Evolutionary conservation across 1,284 basidiomycete species (phyloP), one percentile per base, ranked within the genome.

Genomic region (Rhizopogon parksii): DNA sequence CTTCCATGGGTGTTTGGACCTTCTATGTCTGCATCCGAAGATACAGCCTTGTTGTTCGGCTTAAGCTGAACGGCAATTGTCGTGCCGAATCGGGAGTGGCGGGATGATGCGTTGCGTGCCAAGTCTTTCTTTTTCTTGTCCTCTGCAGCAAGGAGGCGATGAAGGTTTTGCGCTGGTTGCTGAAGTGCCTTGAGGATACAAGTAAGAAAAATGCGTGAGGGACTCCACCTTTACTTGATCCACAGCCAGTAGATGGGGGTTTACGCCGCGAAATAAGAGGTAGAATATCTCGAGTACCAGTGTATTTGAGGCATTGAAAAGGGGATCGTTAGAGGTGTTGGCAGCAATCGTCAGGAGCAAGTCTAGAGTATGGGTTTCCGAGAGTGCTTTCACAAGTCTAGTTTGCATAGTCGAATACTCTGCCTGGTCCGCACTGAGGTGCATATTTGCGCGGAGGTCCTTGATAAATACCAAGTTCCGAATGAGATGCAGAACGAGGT

Each of bases 61-160:
- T 88, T 82, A 59, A 84, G 71, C 56, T 77, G 79, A 46, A 96
- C 85, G 11, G 85, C 71, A 55, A 96, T 85, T 2, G 93, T 95
- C 0, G 94, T 96, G 0, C 94, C 94, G 67, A 97, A 97, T 36
- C 94, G 82, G 21, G 91, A 91, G 68, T 97, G 94, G 25, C 94
- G 80, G 14, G 91, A 88, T n/a, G 82, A 76, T 2, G 82, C 76
- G 46, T 78, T 78, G 35, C 83, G 78, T 0, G 79, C 71, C 11
- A 79, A 64, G 51, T 82, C 72, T 32, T 77, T 74, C 56, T 82
- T 83, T 35, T 74, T 71, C 50, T 77, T 76, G 55, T 80, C 79
- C 68, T 95, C 92, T 36, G 76, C 71, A 4, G 80, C 82, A 4
- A 96, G 78, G 46, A 95, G 78, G 37, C 78, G 76, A 12, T 83